Evolutionary conservation across 257 asterid species (phyloP).

Genomic region (Jacaranda mimosifolia): DNA sequence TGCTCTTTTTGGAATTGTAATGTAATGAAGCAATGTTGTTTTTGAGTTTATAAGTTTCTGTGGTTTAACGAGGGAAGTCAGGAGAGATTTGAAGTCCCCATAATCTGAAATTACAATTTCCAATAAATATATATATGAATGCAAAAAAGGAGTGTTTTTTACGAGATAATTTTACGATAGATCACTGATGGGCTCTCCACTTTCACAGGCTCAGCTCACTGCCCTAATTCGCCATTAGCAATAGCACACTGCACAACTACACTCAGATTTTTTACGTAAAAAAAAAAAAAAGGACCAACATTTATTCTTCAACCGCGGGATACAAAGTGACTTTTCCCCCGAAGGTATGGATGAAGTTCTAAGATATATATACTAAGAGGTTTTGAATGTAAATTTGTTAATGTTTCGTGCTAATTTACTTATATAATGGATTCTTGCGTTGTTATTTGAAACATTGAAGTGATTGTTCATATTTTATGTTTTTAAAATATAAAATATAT

Average conservation of each 20-base stretch:
- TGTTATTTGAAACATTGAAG: no score
- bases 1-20: no score
- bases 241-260: slow-evolving; percentile 12
- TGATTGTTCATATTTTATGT: no score
- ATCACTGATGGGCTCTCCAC: background rate
- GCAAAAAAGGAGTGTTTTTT: slow-evolving; percentile 1
- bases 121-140: slow-evolving; percentile 34
- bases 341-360: no score
- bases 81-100: slow-evolving; percentile 48
- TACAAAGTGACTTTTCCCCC: no score
- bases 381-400: no score
- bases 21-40: background rate
- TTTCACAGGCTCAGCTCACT: slow-evolving; percentile 8
- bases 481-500: no score
- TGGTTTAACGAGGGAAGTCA: slow-evolving; percentile 35
- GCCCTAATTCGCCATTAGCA: background rate
- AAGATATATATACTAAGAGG: no score
- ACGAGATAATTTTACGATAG: slow-evolving; percentile 31
- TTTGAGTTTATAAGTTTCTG: slow-evolving; percentile 34
- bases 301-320: no score
- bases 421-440: no score
- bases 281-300: background rate
- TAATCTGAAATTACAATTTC: slow-evolving; percentile 47
- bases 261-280: background rate
- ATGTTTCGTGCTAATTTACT: no score